Base-by-base conservation (phyloP, 2,329 filamentous ascomycete species). In the Lachnellula occidentalis region DNA sequence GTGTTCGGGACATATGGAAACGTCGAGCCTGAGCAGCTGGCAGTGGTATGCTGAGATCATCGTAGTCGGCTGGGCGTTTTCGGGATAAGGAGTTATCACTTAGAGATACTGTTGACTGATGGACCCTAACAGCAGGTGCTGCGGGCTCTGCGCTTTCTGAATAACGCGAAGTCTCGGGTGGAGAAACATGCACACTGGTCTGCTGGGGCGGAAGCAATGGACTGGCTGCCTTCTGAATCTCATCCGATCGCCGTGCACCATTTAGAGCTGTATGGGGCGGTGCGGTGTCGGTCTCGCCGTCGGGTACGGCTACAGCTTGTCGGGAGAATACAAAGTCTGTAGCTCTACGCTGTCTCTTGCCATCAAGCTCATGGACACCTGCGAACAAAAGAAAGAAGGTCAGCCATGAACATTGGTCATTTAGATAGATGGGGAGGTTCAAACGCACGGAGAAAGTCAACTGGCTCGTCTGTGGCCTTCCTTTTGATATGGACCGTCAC, bases 1-100 rank as follows among this genome's bases (percentile, higher is more conserved):
- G 43, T 8, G 55, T 58, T 54, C 74, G 72, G 15, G 79, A 81
- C 56, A 83, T 76, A 62, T 82, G 80, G 57, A 82, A 83, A 42
- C 77, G 73, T 53, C 80, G 76, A 12, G 73, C 76, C 60, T 77
- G 58, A 34, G 51, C 7, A 37, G 48, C 36, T 19, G 22, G 42
- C 48, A 48, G 39, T 42, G 48, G 21, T 45, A 22, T 37, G 15
- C 39, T 53, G 45, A 19, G 36, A n/a, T n/a, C 15, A 14, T 48
- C 31, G 45, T 22, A 41, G 34, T 46, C 52, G 43, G 15, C 45
- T 50, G 43, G 27, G 7, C 17, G 22, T 31, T 31, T 31, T 31
- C 27, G 27, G 27, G 27, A 31, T 31, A 9, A 31, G 27, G 27
- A 27, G 7, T 31, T 31, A 31, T 11, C 27, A 31, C 27, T 31